Evolutionary conservation across 2,329 filamentous ascomycete species (phyloP).

Genomic region (Sodiomyces alkalinus): DNA sequence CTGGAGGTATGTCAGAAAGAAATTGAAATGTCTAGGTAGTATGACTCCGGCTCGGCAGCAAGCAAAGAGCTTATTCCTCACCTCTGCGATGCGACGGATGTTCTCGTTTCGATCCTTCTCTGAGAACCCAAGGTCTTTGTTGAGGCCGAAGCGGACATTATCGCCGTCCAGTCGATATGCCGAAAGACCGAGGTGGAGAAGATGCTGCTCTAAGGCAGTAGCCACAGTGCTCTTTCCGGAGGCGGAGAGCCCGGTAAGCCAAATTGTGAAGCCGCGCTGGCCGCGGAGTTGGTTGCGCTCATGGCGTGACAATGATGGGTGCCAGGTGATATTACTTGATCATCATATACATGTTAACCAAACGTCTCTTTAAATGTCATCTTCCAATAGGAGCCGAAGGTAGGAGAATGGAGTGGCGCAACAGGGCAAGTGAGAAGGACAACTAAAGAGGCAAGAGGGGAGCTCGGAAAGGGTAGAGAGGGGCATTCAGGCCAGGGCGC

Average conservation of each 20-base stretch:
- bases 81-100: conserved; percentile 87
- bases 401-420: conserved; percentile 4
- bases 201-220: conserved; percentile 90
- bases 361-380: too few species aligned
- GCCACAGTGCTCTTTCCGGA: conserved; percentile 97
- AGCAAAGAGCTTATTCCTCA: conserved; percentile 13
- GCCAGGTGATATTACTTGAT: conserved; percentile 77
- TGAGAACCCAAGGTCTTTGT: conserved; percentile 92
- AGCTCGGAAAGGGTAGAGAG: too few species aligned
- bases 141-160: conserved; percentile 95
- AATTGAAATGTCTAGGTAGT: too few species aligned
- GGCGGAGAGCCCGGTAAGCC: conserved; percentile 92
- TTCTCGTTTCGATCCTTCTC: conserved; percentile 94
- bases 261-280: conserved; percentile 87
- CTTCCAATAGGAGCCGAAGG: neutral
- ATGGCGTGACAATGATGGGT: conserved; percentile 61
- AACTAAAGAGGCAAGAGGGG: too few species aligned
- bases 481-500: too few species aligned
- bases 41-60: too few species aligned
- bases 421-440: too few species aligned
- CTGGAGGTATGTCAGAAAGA: too few species aligned
- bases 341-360: neutral
- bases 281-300: conserved; percentile 63
- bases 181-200: conserved; percentile 67
- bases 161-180: conserved; percentile 95